These are phyloP conservation scores for Physcomitrium patens DNA, from an alignment of 225 moss, liverwort and hornwort genomes.

Conservation along the genomic window DNA sequence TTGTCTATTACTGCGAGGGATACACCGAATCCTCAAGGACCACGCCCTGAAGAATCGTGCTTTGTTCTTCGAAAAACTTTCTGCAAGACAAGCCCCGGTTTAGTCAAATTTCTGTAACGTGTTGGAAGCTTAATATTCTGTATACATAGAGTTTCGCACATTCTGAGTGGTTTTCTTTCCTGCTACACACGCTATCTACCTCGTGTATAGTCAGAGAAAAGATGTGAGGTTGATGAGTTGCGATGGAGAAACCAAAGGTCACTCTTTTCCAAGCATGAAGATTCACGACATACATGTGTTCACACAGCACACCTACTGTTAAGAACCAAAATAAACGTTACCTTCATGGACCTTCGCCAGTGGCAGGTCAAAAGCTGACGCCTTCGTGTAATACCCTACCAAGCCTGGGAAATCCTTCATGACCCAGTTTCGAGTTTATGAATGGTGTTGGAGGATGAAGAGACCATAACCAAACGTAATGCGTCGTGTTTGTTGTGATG, in stretches of 20 bases:
- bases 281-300: neutral
- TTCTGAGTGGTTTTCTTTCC: neutral
- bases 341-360: no score
- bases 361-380: no score
- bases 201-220: slow-evolving; percentile 16
- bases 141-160: neutral
- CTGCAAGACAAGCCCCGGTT: neutral
- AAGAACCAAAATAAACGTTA: no score
- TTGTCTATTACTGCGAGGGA: neutral
- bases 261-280: neutral
- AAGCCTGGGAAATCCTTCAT: no score
- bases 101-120: neutral
- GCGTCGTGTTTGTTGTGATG: no score
- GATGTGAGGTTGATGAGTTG: slow-evolving; percentile 22
- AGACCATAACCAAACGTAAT: no score
- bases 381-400: no score
- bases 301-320: neutral
- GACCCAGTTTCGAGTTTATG: no score
- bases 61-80: neutral
- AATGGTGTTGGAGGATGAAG: no score
- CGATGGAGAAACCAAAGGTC: slow-evolving; percentile 39
- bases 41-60: no score
- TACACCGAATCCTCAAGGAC: neutral
- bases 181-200: neutral
- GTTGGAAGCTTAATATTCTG: neutral